These are phyloP conservation scores for Saccharomyces hybrid DNA, from an alignment of 1,139 yeast species.

Conservation along the genomic window DNA sequence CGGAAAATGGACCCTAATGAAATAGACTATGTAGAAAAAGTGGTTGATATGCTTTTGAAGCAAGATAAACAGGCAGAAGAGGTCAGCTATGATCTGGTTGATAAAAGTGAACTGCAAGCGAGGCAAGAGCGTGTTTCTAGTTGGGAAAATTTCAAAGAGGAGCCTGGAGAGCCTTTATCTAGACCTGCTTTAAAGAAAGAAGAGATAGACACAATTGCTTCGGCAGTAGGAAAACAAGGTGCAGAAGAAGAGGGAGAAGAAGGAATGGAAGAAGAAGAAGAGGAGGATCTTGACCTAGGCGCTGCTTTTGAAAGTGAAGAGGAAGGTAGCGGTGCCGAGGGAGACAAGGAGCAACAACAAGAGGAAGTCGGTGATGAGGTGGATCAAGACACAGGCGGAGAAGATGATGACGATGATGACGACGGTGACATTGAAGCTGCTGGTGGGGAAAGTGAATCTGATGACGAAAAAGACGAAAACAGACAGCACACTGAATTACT, in stretches of 20 bases:
- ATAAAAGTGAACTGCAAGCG: conserved; percentile 32
- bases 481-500: conserved; percentile 69
- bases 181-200: conserved; percentile 7
- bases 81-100: conserved; percentile 68
- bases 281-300: conserved; percentile 36
- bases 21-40: conserved; percentile 62
- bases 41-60: conserved; percentile 68
- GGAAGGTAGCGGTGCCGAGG: conserved; percentile 25
- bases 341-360: conserved; percentile 14
- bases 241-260: conserved; percentile 29
- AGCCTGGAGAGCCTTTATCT: conserved; percentile 5
- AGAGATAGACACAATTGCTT: neutral
- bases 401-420: conserved; percentile 40
- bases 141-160: conserved; percentile 9
- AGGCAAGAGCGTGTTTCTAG: conserved; percentile 1
- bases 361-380: conserved; percentile 25
- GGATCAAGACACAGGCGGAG: conserved; percentile 36
- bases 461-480: conserved; percentile 33
- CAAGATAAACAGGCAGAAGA: conserved; percentile 82
- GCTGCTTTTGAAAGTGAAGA: conserved; percentile 35
- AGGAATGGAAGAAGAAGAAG: conserved; percentile 29
- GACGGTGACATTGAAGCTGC: conserved; percentile 51
- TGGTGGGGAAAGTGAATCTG: conserved; percentile 33
- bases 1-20: conserved; percentile 45
- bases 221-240: conserved; percentile 13